A percentile compares a stretch with the other conserved stretches of the same genome.
Conservation (phyloP, 164 flowering plant species). For the Berberis thunbergii region DNA sequence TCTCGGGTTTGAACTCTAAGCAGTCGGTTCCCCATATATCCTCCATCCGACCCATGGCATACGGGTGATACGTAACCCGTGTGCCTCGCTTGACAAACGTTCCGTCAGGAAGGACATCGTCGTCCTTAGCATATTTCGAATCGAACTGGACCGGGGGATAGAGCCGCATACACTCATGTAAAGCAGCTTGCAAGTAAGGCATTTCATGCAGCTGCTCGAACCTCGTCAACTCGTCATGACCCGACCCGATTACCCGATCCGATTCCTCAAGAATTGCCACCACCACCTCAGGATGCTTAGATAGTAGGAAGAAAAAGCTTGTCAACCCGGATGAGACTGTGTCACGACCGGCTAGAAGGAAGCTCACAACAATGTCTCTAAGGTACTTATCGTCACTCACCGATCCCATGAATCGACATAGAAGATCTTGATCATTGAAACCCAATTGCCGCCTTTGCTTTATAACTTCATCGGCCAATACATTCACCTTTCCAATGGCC, state of each 20-base stretch:
- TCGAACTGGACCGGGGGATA: slow-evolving; percentile 88
- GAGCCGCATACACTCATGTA: slow-evolving; percentile 62
- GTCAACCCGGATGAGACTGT: slow-evolving; percentile 51
- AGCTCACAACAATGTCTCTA: slow-evolving; percentile 56
- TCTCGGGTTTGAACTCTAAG: slow-evolving; percentile 54
- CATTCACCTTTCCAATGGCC: slow-evolving; percentile 29
- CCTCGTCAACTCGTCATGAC: slow-evolving; percentile 10
- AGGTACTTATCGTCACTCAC: slow-evolving; percentile 35
- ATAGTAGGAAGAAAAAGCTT: slow-evolving; percentile 43
- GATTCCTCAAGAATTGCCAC: slow-evolving; percentile 31
- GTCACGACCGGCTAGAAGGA: slow-evolving; percentile 64
- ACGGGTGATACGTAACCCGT: slow-evolving; percentile 76
- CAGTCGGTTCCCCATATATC: slow-evolving; percentile 67
- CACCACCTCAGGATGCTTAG: slow-evolving; percentile 32
- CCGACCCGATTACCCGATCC: slow-evolving; percentile 24
- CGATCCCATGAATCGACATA: slow-evolving; percentile 44
- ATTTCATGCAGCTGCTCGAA: slow-evolving; percentile 38
- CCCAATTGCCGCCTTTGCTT: slow-evolving; percentile 24
- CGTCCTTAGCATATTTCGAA: slow-evolving; percentile 47
- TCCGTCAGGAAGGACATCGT: slow-evolving; percentile 70
- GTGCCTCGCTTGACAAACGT: slow-evolving; percentile 50
- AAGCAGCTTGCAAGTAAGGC: slow-evolving; percentile 61
- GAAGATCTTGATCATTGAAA: slow-evolving; percentile 28
- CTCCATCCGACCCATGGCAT: slow-evolving; percentile 95
- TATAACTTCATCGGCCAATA: slow-evolving; percentile 34